phyloP scores from a whole-genome alignment of 805 yeast genomes.

The Candida sphagnicola region DNA sequence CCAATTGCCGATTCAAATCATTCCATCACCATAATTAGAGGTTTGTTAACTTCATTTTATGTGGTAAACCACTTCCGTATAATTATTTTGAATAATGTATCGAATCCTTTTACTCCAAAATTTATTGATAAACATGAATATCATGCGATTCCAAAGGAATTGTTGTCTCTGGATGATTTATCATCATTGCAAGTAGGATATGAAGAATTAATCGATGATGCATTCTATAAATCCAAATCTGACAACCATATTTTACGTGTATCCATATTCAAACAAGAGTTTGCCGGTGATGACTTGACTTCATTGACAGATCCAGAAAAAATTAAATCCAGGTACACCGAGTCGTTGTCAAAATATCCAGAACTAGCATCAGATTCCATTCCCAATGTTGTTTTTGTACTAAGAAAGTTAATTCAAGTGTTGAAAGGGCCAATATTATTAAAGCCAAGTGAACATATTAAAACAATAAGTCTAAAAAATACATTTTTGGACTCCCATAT shows the following conservation, averaged over 20 bases:
- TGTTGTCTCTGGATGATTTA: conserved; percentile 27
- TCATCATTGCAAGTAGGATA: conserved; percentile 11
- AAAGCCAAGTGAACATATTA: conserved; percentile 40
- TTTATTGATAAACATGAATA: conserved; percentile 32
- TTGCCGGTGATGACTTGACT: conserved; percentile 43
- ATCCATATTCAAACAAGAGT: conserved; percentile 49
- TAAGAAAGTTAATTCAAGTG: conserved; percentile 58
- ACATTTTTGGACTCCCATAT: conserved; percentile 53
- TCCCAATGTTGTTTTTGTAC: conserved; percentile 58
- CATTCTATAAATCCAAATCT: conserved; percentile 25
- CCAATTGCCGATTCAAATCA: conserved; percentile 14
- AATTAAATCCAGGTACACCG: conserved; percentile 49
- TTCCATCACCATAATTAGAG: conserved; percentile 24
- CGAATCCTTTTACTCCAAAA: conserved; percentile 14
- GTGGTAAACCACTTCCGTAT: conserved; percentile 28
- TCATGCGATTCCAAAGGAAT: conserved; percentile 23
- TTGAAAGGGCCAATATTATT: conserved; percentile 62
- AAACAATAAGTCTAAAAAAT: conserved; percentile 52
- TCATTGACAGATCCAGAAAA: conserved; percentile 43
- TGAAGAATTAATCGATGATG: conserved; percentile 27
- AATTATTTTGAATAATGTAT: conserved; percentile 19
- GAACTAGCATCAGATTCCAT: conserved; percentile 24
- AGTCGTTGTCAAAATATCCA: conserved; percentile 26
- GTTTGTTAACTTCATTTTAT: conserved; percentile 17
- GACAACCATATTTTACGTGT: conserved; percentile 40